Percentiles rank a stretch among this genome's conserved stretches.
phyloP scores from a whole-genome alignment of 441 rosid species.

The Hura crepitans region DNA sequence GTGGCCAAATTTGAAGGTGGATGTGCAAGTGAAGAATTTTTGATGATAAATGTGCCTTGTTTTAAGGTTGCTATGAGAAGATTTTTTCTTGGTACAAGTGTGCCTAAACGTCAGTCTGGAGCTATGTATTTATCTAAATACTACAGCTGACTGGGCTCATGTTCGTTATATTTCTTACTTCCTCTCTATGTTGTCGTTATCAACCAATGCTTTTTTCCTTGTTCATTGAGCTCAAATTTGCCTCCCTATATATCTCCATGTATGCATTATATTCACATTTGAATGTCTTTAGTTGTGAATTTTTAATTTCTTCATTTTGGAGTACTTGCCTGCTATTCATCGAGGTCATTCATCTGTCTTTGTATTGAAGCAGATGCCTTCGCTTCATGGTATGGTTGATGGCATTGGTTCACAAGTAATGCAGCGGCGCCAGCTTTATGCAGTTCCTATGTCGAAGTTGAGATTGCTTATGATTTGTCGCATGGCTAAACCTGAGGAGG shows the following conservation, averaged over 20 bases:
- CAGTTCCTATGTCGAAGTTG: conserved; percentile 83
- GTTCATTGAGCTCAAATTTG: background rate
- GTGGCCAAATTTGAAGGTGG: background rate
- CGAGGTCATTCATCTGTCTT: conserved; percentile 19
- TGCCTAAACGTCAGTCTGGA: background rate
- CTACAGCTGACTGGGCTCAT: background rate
- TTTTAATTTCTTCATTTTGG: background rate
- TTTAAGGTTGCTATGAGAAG: too few species aligned
- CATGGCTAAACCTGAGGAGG: conserved; percentile 99
- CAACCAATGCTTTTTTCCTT: background rate
- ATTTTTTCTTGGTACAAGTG: background rate
- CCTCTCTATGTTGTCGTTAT: background rate
- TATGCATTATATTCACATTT: background rate
- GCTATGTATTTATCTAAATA: background rate
- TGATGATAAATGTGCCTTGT: too few species aligned
- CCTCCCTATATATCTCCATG: background rate
- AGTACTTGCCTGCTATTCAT: conserved; percentile 7
- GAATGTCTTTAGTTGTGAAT: background rate
- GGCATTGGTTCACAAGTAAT: conserved; percentile 77
- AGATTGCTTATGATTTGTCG: conserved; percentile 97
- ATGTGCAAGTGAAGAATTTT: too few species aligned
- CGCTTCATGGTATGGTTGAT: conserved; percentile 75
- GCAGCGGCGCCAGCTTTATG: conserved; percentile 92
- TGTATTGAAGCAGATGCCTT: conserved; percentile 53
- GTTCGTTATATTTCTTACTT: background rate